phyloP scores from a whole-genome alignment of 768 basidiomycete species.

The Auricularia cornea region DNA sequence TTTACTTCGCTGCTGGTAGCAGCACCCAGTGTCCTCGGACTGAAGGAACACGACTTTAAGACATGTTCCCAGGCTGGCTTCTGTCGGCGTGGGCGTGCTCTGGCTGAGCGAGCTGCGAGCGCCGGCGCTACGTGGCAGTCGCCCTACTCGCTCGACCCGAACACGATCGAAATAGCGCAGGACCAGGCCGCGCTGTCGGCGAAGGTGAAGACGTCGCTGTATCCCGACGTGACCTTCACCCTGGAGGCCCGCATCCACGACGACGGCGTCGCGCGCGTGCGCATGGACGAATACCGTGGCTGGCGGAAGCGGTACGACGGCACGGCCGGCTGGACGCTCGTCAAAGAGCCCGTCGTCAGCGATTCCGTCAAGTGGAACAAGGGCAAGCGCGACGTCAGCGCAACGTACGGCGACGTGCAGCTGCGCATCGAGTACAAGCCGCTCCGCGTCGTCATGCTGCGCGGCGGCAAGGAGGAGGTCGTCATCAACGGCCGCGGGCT shows the following conservation, averaged over 20 bases:
- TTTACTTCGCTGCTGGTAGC: slow-evolving; percentile 5
- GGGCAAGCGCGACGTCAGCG: slow-evolving; percentile 56
- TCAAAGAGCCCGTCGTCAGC: slow-evolving; percentile 60
- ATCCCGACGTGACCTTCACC: slow-evolving; percentile 75
- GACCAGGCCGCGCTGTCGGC: slow-evolving; percentile 54
- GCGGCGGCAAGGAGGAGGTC: slow-evolving; percentile 73
- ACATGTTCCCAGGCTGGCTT: slow-evolving; percentile 92
- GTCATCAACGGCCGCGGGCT: slow-evolving; percentile 84
- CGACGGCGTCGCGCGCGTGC: slow-evolving; percentile 82
- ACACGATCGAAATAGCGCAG: slow-evolving; percentile 43
- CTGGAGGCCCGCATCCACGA: slow-evolving; percentile 78
- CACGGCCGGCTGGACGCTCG: slow-evolving; percentile 80
- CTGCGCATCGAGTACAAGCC: slow-evolving; percentile 69
- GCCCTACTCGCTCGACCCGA: slow-evolving; percentile 70
- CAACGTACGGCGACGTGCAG: slow-evolving; percentile 57
- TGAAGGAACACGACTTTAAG: slow-evolving; percentile 78
- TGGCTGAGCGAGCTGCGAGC: slow-evolving; percentile 63
- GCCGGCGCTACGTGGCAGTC: slow-evolving; percentile 61
- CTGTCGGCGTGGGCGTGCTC: slow-evolving; percentile 82
- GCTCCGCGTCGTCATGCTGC: slow-evolving; percentile 61
- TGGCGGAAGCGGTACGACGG: slow-evolving; percentile 85
- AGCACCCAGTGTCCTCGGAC: slow-evolving; percentile 13
- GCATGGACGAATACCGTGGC: slow-evolving; percentile 83
- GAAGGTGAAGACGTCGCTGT: slow-evolving; percentile 67
- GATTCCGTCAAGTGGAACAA: slow-evolving; percentile 53